Evolutionary conservation across 768 basidiomycete genomes (phyloP), one percentile per base, ranked within the genome.

Genomic region (Collybiopsis luxurians): DNA sequence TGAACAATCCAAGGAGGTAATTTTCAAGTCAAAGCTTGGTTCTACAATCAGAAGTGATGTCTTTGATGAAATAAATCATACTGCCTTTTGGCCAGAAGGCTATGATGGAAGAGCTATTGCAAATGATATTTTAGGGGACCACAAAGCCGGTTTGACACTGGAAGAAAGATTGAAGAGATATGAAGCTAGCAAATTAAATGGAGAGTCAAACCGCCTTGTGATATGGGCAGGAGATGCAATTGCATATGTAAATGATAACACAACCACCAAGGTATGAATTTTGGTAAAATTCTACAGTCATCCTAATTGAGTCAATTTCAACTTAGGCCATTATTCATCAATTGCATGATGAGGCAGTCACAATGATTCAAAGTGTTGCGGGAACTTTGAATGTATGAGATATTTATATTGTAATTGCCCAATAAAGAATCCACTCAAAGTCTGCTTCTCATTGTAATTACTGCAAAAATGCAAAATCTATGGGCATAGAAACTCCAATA

Each of bases 191-290:
- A 63, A 61, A 11, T 61, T 55, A 50, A 62, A 62, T 2, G 67
- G 69, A 2, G 74, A 78, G 11, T 48, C 58, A 2, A 64, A 68
- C 12, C 57, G 73, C 3, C 60, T 73, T 15, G 61, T 77, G 2
- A 63, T 74, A 6, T 80, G 79, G 77, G 73, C 79, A 17, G 79
- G 79, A 23, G 66, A 71, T 24, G 76, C 76, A 7, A 71, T 74
- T 11, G 72, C 67, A 4, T 57, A 72, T 7, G 66, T 74, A 5
- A 58, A 65, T 11, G 68, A 75, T 30, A 69, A 73, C 43, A 66
- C 64, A 26, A 60, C 65, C 1, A 69, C 69, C 21, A 52, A 63
- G 58, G 71, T 73, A 48, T 46, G 39, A 38, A 27, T 50, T 19
- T 34, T 38, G 4, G 7, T 3, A 19, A 5, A 51, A 23, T 10